These are phyloP conservation scores for Misopates orontium DNA, from an alignment of 257 asterid species.

Conservation along the genomic window DNA sequence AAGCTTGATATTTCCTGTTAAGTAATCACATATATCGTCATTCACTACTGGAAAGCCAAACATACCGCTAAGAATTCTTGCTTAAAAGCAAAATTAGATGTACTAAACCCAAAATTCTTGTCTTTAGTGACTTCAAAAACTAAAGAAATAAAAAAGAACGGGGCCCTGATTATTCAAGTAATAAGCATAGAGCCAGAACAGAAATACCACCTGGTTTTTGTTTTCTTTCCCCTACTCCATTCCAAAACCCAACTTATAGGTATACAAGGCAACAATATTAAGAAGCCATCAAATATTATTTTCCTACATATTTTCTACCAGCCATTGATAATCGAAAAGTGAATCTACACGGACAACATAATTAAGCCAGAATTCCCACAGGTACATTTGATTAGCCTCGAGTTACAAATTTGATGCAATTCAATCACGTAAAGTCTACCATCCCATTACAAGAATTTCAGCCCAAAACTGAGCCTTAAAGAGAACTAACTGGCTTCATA, in stretches of 20 bases:
- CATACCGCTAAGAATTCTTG: not conserved
- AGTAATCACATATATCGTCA: slow-evolving; percentile 18
- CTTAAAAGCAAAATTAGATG: not conserved
- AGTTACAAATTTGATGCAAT: not conserved
- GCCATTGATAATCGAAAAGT: not conserved
- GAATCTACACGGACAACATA: not conserved
- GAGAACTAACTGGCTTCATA: slow-evolving; percentile 12
- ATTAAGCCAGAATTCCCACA: slow-evolving; percentile 5
- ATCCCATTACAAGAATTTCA: not conserved
- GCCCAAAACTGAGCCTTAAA: not conserved
- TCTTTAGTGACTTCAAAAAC: not conserved
- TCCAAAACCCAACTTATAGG: slow-evolving; percentile 13
- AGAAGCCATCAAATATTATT: slow-evolving; percentile 5
- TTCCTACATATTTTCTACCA: slow-evolving; percentile 1
- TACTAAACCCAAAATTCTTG: not conserved
- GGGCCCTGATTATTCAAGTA: slow-evolving; percentile 1
- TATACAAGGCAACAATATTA: not conserved
- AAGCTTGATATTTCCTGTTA: slow-evolving; percentile 91
- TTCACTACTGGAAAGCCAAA: slow-evolving; percentile 5
- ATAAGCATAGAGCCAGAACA: not conserved
- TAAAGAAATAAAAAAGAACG: not conserved
- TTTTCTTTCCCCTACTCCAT: slow-evolving; percentile 10
- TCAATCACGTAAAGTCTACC: not conserved
- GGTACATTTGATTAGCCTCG: not conserved
- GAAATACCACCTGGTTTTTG: not conserved